These are phyloP conservation scores for Nicotiana benthamiana DNA, from an alignment of 257 asterid genomes.

Conservation along the genomic window DNA sequence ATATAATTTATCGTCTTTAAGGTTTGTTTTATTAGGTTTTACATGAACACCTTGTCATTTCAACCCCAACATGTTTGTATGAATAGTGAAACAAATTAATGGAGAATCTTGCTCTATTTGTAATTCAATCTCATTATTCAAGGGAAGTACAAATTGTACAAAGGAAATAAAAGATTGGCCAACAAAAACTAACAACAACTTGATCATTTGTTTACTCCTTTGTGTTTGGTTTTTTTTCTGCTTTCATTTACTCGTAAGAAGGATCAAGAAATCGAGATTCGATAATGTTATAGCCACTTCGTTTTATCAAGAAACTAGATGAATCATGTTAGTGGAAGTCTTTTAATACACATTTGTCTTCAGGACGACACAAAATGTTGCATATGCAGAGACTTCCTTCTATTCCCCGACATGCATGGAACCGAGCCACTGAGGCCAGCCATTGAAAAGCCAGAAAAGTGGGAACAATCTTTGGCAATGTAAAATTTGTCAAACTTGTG, in stretches of 20 bases:
- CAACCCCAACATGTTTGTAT: too few relatives aligned
- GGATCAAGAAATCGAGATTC: not conserved
- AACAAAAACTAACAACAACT: not conserved
- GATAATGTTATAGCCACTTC: not conserved
- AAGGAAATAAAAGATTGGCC: not conserved
- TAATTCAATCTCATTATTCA: not conserved
- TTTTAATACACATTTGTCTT: not conserved
- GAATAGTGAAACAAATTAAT: too few relatives aligned
- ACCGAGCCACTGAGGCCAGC: not conserved
- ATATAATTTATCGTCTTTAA: too few relatives aligned
- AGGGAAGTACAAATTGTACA: not conserved
- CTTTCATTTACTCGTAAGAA: not conserved
- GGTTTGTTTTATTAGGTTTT: too few relatives aligned
- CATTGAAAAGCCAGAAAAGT: not conserved
- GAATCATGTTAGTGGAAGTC: not conserved
- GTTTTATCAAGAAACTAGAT: not conserved
- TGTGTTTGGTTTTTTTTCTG: not conserved
- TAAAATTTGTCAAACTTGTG: constrained; percentile 12
- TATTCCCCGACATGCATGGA: not conserved
- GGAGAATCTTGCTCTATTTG: too few relatives aligned
- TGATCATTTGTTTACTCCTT: not conserved
- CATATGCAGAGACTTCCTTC: not conserved
- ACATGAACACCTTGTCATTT: too few relatives aligned
- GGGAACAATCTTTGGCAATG: not conserved
- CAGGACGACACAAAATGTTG: not conserved